Conservation (phyloP, 169 alveolate species). For the Eimeria zaria region DNA sequence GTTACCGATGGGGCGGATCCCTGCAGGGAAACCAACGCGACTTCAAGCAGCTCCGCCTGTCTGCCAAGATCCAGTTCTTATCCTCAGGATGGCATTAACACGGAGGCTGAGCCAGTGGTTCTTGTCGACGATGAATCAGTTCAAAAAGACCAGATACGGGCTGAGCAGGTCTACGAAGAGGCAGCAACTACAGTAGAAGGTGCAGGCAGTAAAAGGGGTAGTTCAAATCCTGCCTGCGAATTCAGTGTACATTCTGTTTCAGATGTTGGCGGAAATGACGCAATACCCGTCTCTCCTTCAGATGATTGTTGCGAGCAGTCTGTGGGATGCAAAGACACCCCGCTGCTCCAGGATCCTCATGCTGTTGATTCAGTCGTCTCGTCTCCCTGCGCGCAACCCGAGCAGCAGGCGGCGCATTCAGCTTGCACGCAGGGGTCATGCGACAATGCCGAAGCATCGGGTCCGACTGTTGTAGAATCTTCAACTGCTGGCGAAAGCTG, state of each 20-base stretch:
- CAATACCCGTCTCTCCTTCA: background rate
- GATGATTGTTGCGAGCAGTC: constrained; percentile 33
- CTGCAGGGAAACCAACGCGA: constrained; percentile 17
- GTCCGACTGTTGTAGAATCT: background rate
- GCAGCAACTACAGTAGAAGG: background rate
- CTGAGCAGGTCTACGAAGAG: background rate
- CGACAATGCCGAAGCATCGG: background rate
- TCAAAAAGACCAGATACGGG: background rate
- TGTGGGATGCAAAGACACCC: constrained; percentile 67
- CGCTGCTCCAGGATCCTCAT: constrained; percentile 2
- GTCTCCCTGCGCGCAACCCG: background rate
- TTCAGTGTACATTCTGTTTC: constrained; percentile 9
- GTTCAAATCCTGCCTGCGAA: background rate
- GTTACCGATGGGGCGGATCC: constrained; percentile 6
- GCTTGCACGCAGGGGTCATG: background rate
- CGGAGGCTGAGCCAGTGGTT: background rate
- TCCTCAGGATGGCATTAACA: background rate
- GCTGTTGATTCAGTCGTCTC: constrained; percentile 27
- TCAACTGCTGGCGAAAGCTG: background rate
- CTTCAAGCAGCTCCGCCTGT: constrained; percentile 2
- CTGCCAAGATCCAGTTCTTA: background rate
- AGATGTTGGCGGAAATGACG: background rate
- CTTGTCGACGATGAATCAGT: background rate
- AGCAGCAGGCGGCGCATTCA: constrained; percentile 20
- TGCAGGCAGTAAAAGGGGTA: background rate